A percentile compares a stretch with the other conserved stretches of the same genome.
Conservation (phyloP, 2,329 filamentous ascomycete genomes). For the Penicillium sp. region DNA sequence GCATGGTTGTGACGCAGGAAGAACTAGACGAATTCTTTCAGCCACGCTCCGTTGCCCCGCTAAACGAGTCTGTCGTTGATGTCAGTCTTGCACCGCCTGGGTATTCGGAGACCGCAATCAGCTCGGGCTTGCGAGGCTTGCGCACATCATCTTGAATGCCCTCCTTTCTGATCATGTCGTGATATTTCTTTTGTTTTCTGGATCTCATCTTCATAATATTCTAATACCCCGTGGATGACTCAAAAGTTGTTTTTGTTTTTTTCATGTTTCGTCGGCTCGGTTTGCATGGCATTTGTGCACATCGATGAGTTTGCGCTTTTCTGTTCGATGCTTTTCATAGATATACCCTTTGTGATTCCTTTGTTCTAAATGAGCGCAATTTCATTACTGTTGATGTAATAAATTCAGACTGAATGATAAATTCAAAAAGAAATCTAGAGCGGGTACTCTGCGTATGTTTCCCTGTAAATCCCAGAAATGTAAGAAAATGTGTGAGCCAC, state of each 20-base stretch:
- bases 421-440: background rate
- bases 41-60: slow-evolving; percentile 33
- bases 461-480: no score
- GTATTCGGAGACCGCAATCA: slow-evolving; percentile 20
- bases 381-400: background rate
- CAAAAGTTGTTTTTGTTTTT: background rate
- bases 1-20: slow-evolving; percentile 29
- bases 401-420: background rate
- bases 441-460: background rate
- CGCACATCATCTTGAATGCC: background rate
- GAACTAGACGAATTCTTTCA: slow-evolving; percentile 37
- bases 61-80: slow-evolving; percentile 15
- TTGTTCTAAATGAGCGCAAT: background rate
- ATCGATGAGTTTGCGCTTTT: background rate
- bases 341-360: background rate
- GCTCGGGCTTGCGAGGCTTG: background rate
- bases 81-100: slow-evolving; percentile 22
- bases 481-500: no score
- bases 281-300: background rate
- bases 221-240: slow-evolving; percentile 1
- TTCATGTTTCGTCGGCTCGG: background rate
- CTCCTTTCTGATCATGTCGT: background rate
- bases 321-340: background rate
- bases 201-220: background rate
- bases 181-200: background rate